Percentiles rank a stretch among this genome's conserved stretches.
Evolutionary conservation across 2,329 filamentous ascomycete species (phyloP).

Genomic region (Plenodomus lindquistii): DNA sequence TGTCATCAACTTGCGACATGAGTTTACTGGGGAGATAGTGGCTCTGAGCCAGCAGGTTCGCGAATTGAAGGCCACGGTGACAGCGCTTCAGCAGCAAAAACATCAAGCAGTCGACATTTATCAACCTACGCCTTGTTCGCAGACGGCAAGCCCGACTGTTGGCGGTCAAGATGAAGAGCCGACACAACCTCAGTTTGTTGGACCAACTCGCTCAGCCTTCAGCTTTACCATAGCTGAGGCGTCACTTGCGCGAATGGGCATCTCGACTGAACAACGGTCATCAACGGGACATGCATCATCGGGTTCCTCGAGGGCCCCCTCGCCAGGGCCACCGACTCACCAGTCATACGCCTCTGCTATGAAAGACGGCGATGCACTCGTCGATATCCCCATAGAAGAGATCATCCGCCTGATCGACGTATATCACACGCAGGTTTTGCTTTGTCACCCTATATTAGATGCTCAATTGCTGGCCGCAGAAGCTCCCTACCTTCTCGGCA

Average conservation of each 20-base stretch:
- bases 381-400: slow-evolving; percentile 12
- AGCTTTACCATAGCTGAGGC: slow-evolving; percentile 26
- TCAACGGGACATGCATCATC: slow-evolving; percentile 7
- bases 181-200: slow-evolving; percentile 21
- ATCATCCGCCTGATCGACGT: slow-evolving; percentile 14
- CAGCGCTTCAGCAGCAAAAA: neutral
- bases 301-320: slow-evolving; percentile 12
- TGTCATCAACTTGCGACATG: too few relatives aligned
- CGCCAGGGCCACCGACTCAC: slow-evolving; percentile 7
- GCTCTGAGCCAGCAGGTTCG: too few relatives aligned
- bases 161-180: slow-evolving; percentile 6
- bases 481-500: slow-evolving; percentile 8
- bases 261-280: slow-evolving; percentile 1
- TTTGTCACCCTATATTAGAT: slow-evolving; percentile 22
- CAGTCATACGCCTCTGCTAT: neutral
- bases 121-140: slow-evolving; percentile 3
- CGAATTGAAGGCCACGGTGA: too few relatives aligned
- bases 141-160: slow-evolving; percentile 10
- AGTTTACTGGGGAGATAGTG: too few relatives aligned
- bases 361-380: slow-evolving; percentile 5
- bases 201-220: slow-evolving; percentile 23
- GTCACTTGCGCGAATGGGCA: slow-evolving; percentile 18
- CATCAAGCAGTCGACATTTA: neutral
- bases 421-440: slow-evolving; percentile 21
- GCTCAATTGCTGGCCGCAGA: slow-evolving; percentile 10